Percentiles rank a stretch among this genome's conserved stretches.
phyloP scores from a whole-genome alignment of 2,329 filamentous ascomycete species.

The Trichoderma koningii region DNA sequence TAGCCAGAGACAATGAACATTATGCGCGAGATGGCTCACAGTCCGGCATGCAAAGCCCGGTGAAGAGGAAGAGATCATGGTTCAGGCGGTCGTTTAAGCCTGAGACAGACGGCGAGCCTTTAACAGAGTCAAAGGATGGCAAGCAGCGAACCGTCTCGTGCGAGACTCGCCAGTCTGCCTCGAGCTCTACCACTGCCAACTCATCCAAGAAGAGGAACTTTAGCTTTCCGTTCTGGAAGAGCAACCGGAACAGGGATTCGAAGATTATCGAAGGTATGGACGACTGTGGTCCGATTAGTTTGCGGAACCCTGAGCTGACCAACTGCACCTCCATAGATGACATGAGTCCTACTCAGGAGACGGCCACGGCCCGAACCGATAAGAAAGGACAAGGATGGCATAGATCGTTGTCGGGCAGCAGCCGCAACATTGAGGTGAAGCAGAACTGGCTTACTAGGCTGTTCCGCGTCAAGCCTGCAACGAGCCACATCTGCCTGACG shows the following conservation, averaged over 20 bases:
- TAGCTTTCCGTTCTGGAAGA: slow-evolving; percentile 59
- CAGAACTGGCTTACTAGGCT: slow-evolving; percentile 89
- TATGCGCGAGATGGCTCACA: slow-evolving; percentile 29
- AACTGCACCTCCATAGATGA: background rate
- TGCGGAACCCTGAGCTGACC: background rate
- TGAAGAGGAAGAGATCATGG: slow-evolving; percentile 54
- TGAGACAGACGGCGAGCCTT: slow-evolving; percentile 18
- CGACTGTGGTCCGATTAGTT: background rate
- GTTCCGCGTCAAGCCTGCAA: slow-evolving; percentile 85
- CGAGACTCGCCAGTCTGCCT: slow-evolving; percentile 27
- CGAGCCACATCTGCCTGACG: slow-evolving; percentile 72
- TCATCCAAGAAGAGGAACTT: slow-evolving; percentile 55
- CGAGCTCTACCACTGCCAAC: slow-evolving; percentile 33
- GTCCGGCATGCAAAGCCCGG: slow-evolving; percentile 19
- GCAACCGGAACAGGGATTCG: slow-evolving; percentile 46
- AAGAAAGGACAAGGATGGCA: slow-evolving; percentile 34
- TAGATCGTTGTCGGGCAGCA: slow-evolving; percentile 42
- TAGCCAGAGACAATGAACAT: slow-evolving; percentile 30
- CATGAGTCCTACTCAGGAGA: background rate
- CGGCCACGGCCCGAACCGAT: background rate
- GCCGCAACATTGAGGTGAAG: slow-evolving; percentile 64
- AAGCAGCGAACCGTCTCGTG: slow-evolving; percentile 26
- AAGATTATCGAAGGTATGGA: slow-evolving; percentile 50
- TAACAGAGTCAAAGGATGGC: slow-evolving; percentile 17
- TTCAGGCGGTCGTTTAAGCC: slow-evolving; percentile 52